These are phyloP conservation scores for Rhizopus sp. DNA, from an alignment of 371 early-diverging fungal genomes.

Conservation along the genomic window DNA sequence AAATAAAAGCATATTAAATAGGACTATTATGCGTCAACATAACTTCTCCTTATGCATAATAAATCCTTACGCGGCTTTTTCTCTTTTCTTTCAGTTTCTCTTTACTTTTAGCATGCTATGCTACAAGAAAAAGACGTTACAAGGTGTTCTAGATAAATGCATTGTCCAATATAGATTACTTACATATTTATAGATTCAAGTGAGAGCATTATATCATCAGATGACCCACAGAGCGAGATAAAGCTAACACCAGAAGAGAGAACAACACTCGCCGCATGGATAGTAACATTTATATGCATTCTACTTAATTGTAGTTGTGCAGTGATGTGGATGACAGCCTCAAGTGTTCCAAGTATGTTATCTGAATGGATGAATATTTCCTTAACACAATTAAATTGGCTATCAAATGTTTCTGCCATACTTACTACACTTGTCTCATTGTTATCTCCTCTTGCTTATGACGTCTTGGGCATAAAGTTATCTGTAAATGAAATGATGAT, in stretches of 20 bases:
- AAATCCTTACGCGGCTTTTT: too few species aligned
- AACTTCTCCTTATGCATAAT: too few species aligned
- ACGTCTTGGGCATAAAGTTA: conserved; percentile 33
- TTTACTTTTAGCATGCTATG: too few species aligned
- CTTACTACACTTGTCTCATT: conserved; percentile 31
- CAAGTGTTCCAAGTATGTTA: conserved; percentile 26
- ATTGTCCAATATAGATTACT: too few species aligned
- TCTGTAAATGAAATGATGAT: conserved; percentile 19
- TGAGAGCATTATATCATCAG: too few species aligned
- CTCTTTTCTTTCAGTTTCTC: too few species aligned
- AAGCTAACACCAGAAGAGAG: conserved; percentile 2
- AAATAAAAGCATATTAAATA: too few species aligned
- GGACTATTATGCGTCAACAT: too few species aligned
- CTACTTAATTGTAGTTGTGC: conserved; percentile 29
- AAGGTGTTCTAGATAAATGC: too few species aligned
- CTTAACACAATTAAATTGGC: conserved; percentile 36
- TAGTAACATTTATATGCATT: conserved; percentile 13
- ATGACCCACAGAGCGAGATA: too few species aligned
- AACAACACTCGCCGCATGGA: conserved; percentile 26
- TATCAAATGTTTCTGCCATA: conserved; percentile 39
- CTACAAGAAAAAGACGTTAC: too few species aligned
- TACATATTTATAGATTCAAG: too few species aligned
- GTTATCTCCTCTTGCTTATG: conserved; percentile 35
- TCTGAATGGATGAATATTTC: conserved; percentile 35
- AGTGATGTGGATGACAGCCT: conserved; percentile 34